A percentile compares a stretch with the other conserved stretches of the same genome.
Evolutionary conservation across 208 protist genomes (phyloP).

Genomic region (Polymyxa betae): DNA sequence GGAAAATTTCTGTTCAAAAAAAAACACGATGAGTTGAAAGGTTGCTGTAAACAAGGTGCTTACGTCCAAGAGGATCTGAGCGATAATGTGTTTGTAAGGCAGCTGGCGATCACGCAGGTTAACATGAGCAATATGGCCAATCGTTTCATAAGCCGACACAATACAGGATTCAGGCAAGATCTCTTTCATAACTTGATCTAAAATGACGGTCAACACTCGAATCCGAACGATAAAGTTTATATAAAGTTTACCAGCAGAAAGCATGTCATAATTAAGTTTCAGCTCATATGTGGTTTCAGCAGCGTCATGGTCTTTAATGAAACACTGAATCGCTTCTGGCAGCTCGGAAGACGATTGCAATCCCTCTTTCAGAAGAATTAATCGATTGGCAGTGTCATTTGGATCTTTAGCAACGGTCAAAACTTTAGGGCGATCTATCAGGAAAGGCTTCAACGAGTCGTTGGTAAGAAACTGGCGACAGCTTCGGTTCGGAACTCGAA

Average conservation of each 20-base stretch:
- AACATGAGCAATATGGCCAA: constrained; percentile 92
- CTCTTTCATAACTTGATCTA: constrained; percentile 48
- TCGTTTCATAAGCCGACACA: constrained; percentile 70
- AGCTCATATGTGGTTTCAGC: neutral
- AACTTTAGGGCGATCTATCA: neutral
- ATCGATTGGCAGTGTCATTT: neutral
- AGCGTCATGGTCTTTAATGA: neutral
- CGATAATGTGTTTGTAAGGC: constrained; percentile 86
- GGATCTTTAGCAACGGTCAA: constrained; percentile 5
- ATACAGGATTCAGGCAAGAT: constrained; percentile 58
- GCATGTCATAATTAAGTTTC: neutral
- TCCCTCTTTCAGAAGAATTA: neutral
- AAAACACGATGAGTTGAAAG: constrained; percentile 34
- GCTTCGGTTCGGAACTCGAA: constrained; percentile 14
- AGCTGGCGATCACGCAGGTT: constrained; percentile 89
- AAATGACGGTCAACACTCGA: neutral
- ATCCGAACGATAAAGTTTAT: neutral
- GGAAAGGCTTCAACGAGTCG: neutral
- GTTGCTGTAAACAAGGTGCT: neutral
- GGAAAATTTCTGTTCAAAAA: constrained; percentile 81
- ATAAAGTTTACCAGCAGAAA: neutral
- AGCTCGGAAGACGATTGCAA: neutral
- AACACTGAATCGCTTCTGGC: neutral
- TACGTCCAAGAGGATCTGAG: constrained; percentile 88
- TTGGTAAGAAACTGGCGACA: constrained; percentile 1